Conservation (phyloP, 2,329 filamentous ascomycete species). For the Rhynchosporium agropyri region DNA sequence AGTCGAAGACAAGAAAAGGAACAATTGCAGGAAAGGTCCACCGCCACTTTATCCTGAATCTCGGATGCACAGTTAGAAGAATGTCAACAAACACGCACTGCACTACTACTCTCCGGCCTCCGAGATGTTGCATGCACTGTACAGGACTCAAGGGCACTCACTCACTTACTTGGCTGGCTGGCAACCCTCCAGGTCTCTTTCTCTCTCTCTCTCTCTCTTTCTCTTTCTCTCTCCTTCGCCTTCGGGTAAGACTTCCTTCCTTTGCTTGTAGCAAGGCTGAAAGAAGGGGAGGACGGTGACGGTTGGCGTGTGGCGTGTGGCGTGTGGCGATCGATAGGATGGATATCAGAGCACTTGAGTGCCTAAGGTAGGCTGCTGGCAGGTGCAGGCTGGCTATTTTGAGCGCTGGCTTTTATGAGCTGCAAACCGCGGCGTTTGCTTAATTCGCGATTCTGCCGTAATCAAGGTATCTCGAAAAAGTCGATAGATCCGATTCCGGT, state of each 20-base stretch:
- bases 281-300: background rate
- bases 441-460: constrained; percentile 29
- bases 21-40: too few species aligned
- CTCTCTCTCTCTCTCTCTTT: too few species aligned
- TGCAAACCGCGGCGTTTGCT: constrained; percentile 27
- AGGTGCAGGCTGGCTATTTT: too few species aligned
- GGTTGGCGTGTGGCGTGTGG: too few species aligned
- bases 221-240: background rate
- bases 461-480: constrained; percentile 15
- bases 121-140: constrained; percentile 7
- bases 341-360: too few species aligned
- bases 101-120: background rate
- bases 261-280: constrained; percentile 15
- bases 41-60: background rate
- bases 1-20: too few species aligned
- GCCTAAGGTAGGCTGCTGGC: too few species aligned
- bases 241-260: constrained; percentile 11
- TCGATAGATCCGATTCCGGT: too few species aligned
- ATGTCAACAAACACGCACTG: background rate
- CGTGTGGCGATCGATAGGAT: too few species aligned
- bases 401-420: constrained; percentile 25
- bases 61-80: background rate
- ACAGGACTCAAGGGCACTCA: background rate
- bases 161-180: too few species aligned
- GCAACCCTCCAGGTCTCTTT: too few species aligned